Evolutionary conservation across 768 basidiomycete species (phyloP).

Genomic region (Panellus pusillus): DNA sequence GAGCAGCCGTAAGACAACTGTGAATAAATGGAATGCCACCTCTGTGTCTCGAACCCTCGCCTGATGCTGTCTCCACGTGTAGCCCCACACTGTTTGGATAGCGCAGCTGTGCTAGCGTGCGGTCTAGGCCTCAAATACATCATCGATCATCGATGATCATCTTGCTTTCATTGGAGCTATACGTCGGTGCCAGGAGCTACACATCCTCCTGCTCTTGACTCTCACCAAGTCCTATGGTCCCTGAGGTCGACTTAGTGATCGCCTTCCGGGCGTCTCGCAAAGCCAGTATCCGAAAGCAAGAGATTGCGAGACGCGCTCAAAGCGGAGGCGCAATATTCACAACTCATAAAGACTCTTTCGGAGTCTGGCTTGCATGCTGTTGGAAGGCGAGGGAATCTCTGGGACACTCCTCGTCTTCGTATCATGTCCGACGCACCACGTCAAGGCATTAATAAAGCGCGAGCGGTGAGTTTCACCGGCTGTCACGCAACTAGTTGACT

Average conservation of each 20-base stretch:
- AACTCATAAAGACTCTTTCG: constrained; percentile 60
- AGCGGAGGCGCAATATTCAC: constrained; percentile 68
- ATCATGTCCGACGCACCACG: constrained; percentile 58
- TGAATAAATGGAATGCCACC: too few species aligned
- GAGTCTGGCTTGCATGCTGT: constrained; percentile 68
- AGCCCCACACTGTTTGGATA: too few species aligned
- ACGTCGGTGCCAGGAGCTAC: too few species aligned
- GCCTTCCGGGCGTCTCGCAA: constrained; percentile 60
- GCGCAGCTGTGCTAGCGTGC: too few species aligned
- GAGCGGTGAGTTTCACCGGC: constrained; percentile 59
- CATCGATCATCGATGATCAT: too few species aligned
- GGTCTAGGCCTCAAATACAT: too few species aligned
- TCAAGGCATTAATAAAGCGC: constrained; percentile 64
- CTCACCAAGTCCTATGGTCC: constrained; percentile 35
- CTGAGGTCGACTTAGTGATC: constrained; percentile 72
- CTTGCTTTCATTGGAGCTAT: too few species aligned
- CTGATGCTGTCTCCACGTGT: too few species aligned
- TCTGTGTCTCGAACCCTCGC: too few species aligned
- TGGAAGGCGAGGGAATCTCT: constrained; percentile 70
- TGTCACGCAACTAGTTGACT: neutral
- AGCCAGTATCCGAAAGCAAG: constrained; percentile 56
- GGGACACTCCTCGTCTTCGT: constrained; percentile 80
- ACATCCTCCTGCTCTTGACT: neutral
- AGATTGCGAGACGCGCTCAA: constrained; percentile 62
- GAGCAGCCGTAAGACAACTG: too few species aligned